Evolutionary conservation across 805 yeast species (phyloP).

Genomic region (Ogataea polymorpha): DNA sequence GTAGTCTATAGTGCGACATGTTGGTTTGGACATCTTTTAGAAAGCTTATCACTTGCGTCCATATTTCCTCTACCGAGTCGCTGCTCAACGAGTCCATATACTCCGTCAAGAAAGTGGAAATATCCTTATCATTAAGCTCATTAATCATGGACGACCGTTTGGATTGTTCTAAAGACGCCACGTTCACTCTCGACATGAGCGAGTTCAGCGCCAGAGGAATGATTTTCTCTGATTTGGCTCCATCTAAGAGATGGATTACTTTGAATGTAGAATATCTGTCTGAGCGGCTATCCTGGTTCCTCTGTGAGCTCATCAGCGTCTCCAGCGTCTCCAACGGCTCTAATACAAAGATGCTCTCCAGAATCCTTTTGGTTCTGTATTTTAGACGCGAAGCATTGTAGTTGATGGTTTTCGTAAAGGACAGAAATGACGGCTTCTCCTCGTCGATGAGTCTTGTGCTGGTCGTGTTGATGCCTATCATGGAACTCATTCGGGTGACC

Average conservation of each 20-base stretch:
- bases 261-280: slow-evolving; percentile 44
- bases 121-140: slow-evolving; percentile 41
- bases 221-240: slow-evolving; percentile 73
- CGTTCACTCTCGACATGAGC: slow-evolving; percentile 45
- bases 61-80: slow-evolving; percentile 79
- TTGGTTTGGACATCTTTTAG: slow-evolving; percentile 56
- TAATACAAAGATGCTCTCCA: slow-evolving; percentile 60
- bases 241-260: slow-evolving; percentile 75
- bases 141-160: slow-evolving; percentile 46
- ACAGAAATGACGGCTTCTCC: slow-evolving; percentile 22
- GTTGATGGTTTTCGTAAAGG: slow-evolving; percentile 35
- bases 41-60: slow-evolving; percentile 55
- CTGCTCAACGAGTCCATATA: slow-evolving; percentile 67
- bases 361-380: slow-evolving; percentile 60
- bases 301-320: slow-evolving; percentile 45
- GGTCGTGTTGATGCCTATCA: slow-evolving; percentile 6
- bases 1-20: slow-evolving; percentile 41
- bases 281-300: slow-evolving; percentile 18
- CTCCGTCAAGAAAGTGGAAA: slow-evolving; percentile 52
- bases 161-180: slow-evolving; percentile 23
- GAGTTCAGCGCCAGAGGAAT: slow-evolving; percentile 65
- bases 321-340: slow-evolving; percentile 77
- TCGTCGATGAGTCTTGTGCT: slow-evolving; percentile 10
- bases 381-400: slow-evolving; percentile 60
- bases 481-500: slow-evolving; percentile 17